Evolutionary conservation across 2,329 filamentous ascomycete species (phyloP), one percentile per base, ranked within the genome.

Genomic region (Dothiorella sarmentorum): DNA sequence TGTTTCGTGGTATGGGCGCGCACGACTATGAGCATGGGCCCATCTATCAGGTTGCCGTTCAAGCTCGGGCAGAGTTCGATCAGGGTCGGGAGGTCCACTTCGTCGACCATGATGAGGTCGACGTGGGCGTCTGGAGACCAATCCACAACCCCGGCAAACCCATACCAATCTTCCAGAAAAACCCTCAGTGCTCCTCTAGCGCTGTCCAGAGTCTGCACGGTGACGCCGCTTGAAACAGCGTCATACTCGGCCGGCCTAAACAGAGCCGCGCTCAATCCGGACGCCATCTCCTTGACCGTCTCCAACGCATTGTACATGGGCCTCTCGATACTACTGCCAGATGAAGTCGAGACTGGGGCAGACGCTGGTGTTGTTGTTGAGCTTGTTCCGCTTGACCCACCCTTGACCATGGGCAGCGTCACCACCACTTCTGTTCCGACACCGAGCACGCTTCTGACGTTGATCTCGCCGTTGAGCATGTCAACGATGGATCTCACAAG

Each of bases 401-500:
- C 49, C 10, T 42, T 38, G 20, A 60, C 40, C 4, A 82, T 65
- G 5, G 77, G 76, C 1, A 85, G 64, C 2, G 71, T 75, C 7
- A 84, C 77, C 9, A 74, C 76, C 2, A 84, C 78, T 20, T 80
- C 78, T 0, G 84, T 86, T 1, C 85, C 85, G 35, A 78, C 74
- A 2, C 78, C 77, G 4, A 62, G 9, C 76, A 72, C 56, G 81
- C 75, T 51, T 78, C 84, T 76, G 31, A 88, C 77, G 7, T 82
- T 77, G 42, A 89, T 83, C 6, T 74, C 78, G 0, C 86, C 86
- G 26, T 80, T 78, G 0, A 89, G 72, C 24, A 83, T 80, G 45
- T 81, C 79, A 15, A 87, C 80, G 6, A 89, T 82, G 13, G 61
- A 71, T 63, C 67, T 77, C 69, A 89, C 86, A 7, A 90, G 82